A percentile compares a stretch with the other conserved stretches of the same genome.
Conservation (phyloP, 2,329 filamentous ascomycete genomes). For the Penicillium polonicum region DNA sequence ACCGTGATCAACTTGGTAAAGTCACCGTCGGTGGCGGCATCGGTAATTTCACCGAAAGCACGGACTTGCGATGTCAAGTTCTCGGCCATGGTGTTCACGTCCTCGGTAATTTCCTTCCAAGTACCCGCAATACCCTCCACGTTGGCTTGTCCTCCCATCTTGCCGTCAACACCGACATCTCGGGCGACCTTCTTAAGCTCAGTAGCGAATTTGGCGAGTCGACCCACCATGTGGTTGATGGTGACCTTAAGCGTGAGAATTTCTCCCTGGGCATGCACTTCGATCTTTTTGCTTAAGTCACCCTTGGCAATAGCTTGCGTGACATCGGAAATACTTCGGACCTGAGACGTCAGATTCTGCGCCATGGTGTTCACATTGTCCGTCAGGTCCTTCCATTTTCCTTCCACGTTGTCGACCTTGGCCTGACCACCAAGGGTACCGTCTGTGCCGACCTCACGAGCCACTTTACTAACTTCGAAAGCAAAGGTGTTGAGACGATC, state of each 20-base stretch:
- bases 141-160: slow-evolving; percentile 97
- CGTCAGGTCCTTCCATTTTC: slow-evolving; percentile 66
- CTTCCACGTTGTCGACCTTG: slow-evolving; percentile 63
- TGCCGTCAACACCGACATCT: slow-evolving; percentile 95
- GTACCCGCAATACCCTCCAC: slow-evolving; percentile 87
- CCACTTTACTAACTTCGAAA: slow-evolving; percentile 65
- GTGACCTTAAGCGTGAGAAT: slow-evolving; percentile 92
- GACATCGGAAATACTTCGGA: slow-evolving; percentile 88
- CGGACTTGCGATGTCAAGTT: slow-evolving; percentile 93
- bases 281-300: slow-evolving; percentile 93
- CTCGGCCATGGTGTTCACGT: slow-evolving; percentile 89
- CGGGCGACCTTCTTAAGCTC: slow-evolving; percentile 94
- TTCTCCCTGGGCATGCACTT: slow-evolving; percentile 92
- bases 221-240: slow-evolving; percentile 98
- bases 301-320: slow-evolving; percentile 94
- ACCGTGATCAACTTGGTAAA: slow-evolving; percentile 97
- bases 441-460: slow-evolving; percentile 63
- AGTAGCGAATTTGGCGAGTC: slow-evolving; percentile 91
- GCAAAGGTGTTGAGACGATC: slow-evolving; percentile 63
- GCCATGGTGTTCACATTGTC: slow-evolving; percentile 69
- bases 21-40: slow-evolving; percentile 92
- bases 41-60: slow-evolving; percentile 98
- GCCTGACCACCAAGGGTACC: slow-evolving; percentile 64
- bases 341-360: slow-evolving; percentile 64
- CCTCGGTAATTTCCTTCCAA: slow-evolving; percentile 98